Base-by-base conservation (phyloP, 2,329 filamentous ascomycete genomes). In the Phialocephala sp. region DNA sequence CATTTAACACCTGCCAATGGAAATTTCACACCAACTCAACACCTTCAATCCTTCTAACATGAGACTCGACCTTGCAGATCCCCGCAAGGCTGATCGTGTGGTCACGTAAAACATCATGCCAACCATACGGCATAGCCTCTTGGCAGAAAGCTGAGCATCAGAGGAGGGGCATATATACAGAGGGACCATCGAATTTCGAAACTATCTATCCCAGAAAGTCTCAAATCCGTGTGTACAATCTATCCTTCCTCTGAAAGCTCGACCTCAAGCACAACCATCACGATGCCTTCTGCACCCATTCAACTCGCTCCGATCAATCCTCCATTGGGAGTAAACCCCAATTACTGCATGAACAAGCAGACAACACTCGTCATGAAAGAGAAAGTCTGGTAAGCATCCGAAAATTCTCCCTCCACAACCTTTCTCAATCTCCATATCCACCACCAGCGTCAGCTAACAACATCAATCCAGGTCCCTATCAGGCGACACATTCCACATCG, bases 401-500 rank as follows among this genome's bases (percentile, higher is more conserved):
- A 15, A 32, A 41, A 45, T n/a, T 24, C 43, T 41, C 43, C 27
- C n/a, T 4, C 27, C n/a, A 22, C 41, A 20, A 35, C 45, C 60
- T 32, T 32, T n/a, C 45, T 32, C 37, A 32, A 32, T 32, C 27
- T 32, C 27, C 27, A 32, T 20, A 18, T n/a, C 14, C 56, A n/a
- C 52, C 18, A 24, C 11, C 32, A 35, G n/a, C 41, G 43, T 45
- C 20, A 37, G 27, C 62, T 35, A 36, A 41, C 50, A 32, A 24
- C 4, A 11, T n/a, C 41, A 41, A 22, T 12, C 39, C 47, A 64
- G 62, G 63, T 66, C 87, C 2, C 77, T 89, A 9, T 83, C 83
- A 1, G 87, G 87, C 64, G 87, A 91, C 77, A 86, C 82, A 75
- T 91, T 90, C 77, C 84, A 85, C 68, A 84, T 91, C 76, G 84